These are phyloP conservation scores for Fusarium papillatum DNA, from an alignment of 2,329 filamentous ascomycete genomes.

Conservation along the genomic window DNA sequence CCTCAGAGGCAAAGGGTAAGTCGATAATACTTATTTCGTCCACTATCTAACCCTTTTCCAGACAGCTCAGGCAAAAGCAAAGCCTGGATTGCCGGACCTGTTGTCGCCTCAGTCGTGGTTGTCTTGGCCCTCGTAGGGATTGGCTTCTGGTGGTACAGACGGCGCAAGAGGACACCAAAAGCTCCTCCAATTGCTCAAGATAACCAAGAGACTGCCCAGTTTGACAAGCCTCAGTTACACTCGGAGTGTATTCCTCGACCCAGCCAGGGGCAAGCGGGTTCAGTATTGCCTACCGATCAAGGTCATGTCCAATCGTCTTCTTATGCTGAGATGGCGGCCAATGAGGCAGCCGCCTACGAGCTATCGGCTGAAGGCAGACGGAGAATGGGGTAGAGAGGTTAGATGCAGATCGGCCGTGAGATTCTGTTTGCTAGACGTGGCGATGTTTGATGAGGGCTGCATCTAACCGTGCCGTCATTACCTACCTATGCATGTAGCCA, in stretches of 20 bases:
- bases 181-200: background rate
- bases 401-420: background rate
- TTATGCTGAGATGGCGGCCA: background rate
- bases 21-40: background rate
- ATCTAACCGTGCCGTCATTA: background rate
- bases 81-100: background rate
- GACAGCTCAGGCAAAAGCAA: background rate
- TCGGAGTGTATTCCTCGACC: constrained; percentile 2
- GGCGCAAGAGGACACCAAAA: background rate
- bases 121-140: background rate
- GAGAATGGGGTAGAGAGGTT: background rate
- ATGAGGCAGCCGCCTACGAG: background rate
- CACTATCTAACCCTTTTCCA: background rate
- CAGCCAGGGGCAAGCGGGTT: background rate
- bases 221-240: constrained; percentile 1
- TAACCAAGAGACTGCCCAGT: background rate
- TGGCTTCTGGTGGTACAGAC: background rate
- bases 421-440: background rate
- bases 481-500: background rate
- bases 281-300: background rate
- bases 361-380: background rate
- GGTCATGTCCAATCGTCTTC: background rate
- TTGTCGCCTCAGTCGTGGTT: background rate
- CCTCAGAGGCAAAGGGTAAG: background rate
- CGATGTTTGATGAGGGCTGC: background rate